phyloP scores from a whole-genome alignment of 2,329 filamentous ascomycete species.

The Aspergillus melleus region DNA sequence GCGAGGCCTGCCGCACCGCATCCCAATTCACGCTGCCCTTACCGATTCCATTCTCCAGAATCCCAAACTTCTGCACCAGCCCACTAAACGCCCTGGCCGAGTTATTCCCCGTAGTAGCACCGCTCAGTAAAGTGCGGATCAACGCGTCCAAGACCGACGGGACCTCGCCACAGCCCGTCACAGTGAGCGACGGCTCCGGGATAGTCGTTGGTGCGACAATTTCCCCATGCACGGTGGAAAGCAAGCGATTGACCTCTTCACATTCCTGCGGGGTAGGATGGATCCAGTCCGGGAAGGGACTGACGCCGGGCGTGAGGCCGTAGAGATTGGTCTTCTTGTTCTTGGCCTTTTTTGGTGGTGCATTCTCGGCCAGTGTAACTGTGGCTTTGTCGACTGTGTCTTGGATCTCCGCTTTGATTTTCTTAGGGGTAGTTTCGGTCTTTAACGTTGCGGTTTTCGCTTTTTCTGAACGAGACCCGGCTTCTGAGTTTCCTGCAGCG shows the following conservation, averaged over 20 bases:
- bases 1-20: constrained; percentile 60
- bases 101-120: constrained; percentile 60
- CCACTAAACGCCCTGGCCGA: constrained; percentile 67
- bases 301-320: constrained; percentile 54
- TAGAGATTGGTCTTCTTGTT: constrained; percentile 42
- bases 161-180: constrained; percentile 70
- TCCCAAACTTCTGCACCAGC: constrained; percentile 64
- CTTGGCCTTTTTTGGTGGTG: neutral
- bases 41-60: constrained; percentile 62
- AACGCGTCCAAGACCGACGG: constrained; percentile 65
- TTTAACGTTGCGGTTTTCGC: neutral
- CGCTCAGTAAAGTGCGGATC: constrained; percentile 62
- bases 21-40: constrained; percentile 76
- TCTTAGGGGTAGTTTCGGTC: constrained; percentile 4
- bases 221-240: constrained; percentile 66
- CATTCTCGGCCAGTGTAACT: neutral
- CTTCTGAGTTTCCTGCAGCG: neutral
- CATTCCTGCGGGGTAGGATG: constrained; percentile 69
- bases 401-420: constrained; percentile 16
- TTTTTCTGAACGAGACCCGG: neutral
- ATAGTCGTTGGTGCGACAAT: constrained; percentile 65
- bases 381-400: constrained; percentile 21
- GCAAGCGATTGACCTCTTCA: constrained; percentile 65
- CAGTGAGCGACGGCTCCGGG: constrained; percentile 66
- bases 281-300: constrained; percentile 66